A percentile compares a stretch with the other conserved stretches of the same genome.
Evolutionary conservation across 2,329 filamentous ascomycete species (phyloP).

Genomic region (Mollisia scopiformis): DNA sequence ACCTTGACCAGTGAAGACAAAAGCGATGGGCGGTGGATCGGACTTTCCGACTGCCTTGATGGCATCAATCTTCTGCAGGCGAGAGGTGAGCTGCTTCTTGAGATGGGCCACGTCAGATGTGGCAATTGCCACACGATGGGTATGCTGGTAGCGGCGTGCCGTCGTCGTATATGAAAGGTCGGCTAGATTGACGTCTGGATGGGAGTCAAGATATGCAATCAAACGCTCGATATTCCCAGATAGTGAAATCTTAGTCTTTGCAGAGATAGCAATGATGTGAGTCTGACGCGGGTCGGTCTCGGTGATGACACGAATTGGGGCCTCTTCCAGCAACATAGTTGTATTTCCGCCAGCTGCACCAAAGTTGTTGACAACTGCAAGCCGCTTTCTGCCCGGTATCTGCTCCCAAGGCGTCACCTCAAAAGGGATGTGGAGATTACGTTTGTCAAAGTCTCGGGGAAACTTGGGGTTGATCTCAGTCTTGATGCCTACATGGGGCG

Average conservation of each 20-base stretch:
- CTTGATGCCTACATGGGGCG: constrained; percentile 29
- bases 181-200: constrained; percentile 12
- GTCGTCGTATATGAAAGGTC: constrained; percentile 26
- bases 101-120: constrained; percentile 48
- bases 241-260: constrained; percentile 35
- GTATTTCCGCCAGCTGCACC: constrained; percentile 29
- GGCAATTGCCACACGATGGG: constrained; percentile 50
- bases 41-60: neutral
- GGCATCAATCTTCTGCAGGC: constrained; percentile 9
- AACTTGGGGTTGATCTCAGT: constrained; percentile 31
- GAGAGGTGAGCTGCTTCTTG: constrained; percentile 44
- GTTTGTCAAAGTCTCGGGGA: constrained; percentile 38
- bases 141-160: constrained; percentile 57
- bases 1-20: constrained; percentile 49
- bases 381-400: constrained; percentile 36
- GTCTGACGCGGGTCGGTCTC: constrained; percentile 43
- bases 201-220: constrained; percentile 16
- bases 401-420: constrained; percentile 8
- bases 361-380: constrained; percentile 55
- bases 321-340: constrained; percentile 12
- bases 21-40: constrained; percentile 29
- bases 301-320: neutral
- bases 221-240: constrained; percentile 35
- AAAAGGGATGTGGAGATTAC: constrained; percentile 48
- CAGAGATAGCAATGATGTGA: constrained; percentile 48